Evolutionary conservation across 78 protist species (phyloP).

Genomic region (Dictyostelium firmibasis): DNA sequence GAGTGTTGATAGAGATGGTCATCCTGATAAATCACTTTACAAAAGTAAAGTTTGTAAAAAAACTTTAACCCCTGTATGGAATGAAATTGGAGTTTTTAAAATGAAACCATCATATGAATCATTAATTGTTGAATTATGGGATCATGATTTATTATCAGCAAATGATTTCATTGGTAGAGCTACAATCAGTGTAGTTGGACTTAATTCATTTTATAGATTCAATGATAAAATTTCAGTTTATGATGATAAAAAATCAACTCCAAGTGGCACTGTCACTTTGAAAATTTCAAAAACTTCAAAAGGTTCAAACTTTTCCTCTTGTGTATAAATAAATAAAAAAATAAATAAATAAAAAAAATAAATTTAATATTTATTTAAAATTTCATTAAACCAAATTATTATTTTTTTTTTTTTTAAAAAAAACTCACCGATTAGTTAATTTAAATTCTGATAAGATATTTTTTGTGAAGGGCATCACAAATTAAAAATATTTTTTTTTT

Average conservation of each 20-base stretch:
- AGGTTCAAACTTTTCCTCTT: background rate
- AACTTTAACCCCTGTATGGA: background rate
- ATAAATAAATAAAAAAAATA: background rate
- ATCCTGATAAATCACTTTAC: background rate
- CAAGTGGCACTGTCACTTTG: background rate
- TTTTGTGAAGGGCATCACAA: too few species aligned
- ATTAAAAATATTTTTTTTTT: too few species aligned
- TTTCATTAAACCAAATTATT: too few species aligned
- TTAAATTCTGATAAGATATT: too few species aligned
- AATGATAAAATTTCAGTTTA: background rate
- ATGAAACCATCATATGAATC: too few species aligned
- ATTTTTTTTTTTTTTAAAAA: too few species aligned
- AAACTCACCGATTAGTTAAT: too few species aligned
- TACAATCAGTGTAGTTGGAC: background rate
- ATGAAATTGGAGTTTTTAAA: background rate
- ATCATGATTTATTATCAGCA: background rate
- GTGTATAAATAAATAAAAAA: background rate
- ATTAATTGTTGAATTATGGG: conserved; percentile 25
- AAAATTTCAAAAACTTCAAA: background rate
- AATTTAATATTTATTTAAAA: too few species aligned
- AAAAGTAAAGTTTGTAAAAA: background rate
- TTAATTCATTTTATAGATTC: background rate
- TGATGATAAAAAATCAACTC: background rate
- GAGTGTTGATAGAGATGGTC: background rate
- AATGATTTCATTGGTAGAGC: conserved; percentile 48